Percentiles rank a stretch among this genome's conserved stretches.
These are phyloP conservation scores for Paecilomyces variotii DNA, from an alignment of 2,329 filamentous ascomycete species.

Conservation along the genomic window DNA sequence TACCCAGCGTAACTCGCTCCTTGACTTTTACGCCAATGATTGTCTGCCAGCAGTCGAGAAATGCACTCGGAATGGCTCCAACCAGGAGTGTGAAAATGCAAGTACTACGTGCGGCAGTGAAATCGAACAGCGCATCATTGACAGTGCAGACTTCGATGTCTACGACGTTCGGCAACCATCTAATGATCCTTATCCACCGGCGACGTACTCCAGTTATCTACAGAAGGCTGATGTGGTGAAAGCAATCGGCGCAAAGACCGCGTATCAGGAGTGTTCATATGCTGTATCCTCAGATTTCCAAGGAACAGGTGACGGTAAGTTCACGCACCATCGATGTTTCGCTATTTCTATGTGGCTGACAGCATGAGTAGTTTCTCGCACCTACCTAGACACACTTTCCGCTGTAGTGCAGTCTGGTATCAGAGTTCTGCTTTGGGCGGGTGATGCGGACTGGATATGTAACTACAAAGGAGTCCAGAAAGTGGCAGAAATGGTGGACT, in stretches of 20 bases:
- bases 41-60: not conserved
- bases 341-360: not conserved
- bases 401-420: not conserved
- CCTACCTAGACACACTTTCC: not conserved
- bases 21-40: not conserved
- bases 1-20: not conserved
- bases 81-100: constrained; percentile 10
- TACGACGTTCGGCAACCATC: constrained; percentile 39
- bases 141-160: constrained; percentile 23
- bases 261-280: not conserved
- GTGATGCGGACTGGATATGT: not conserved
- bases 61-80: not conserved
- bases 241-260: not conserved
- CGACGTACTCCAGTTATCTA: constrained; percentile 38
- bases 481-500: not conserved
- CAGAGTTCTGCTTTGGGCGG: not conserved
- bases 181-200: constrained; percentile 32
- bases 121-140: constrained; percentile 29
- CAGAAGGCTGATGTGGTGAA: constrained; percentile 16
- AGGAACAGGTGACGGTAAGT: not conserved
- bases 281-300: not conserved
- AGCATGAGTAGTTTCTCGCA: not conserved
- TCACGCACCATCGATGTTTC: not conserved
- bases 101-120: constrained; percentile 26
- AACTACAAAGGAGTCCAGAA: not conserved